These are phyloP conservation scores for Aspergillus bertholletiae DNA, from an alignment of 495 filamentous ascomycete genomes.

Conservation along the genomic window DNA sequence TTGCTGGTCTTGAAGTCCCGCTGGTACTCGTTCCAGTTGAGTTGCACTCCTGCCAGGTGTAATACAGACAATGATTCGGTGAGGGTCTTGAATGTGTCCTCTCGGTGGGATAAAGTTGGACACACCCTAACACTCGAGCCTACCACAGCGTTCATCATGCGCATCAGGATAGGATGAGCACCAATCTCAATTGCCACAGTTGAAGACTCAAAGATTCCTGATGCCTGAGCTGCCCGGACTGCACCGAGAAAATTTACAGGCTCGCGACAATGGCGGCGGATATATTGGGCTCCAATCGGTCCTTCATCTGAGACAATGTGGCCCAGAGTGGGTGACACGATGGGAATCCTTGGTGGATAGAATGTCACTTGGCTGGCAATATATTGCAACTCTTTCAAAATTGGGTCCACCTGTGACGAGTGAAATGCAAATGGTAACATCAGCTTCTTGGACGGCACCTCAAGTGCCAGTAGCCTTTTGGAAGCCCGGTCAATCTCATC, in stretches of 20 bases:
- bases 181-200: conserved; percentile 40
- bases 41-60: conserved; percentile 51
- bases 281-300: conserved; percentile 26
- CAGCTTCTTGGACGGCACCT: conserved; percentile 28
- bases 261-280: conserved; percentile 24
- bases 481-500: conserved; percentile 5
- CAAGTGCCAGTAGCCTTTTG: conserved; percentile 3
- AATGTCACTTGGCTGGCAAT: conserved; percentile 33
- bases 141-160: conserved; percentile 19
- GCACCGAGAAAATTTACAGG: conserved; percentile 30
- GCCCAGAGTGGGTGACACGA: conserved; percentile 30
- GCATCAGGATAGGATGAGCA: conserved; percentile 31
- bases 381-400: conserved; percentile 41
- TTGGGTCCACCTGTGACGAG: conserved; percentile 46
- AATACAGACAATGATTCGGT: conserved; percentile 48
- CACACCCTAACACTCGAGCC: conserved; percentile 31
- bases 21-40: conserved; percentile 63
- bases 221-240: conserved; percentile 15
- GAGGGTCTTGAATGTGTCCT: conserved; percentile 53
- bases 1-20: conserved; percentile 55
- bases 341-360: conserved; percentile 23
- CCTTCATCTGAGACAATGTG: conserved; percentile 16
- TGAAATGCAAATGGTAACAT: conserved; percentile 51
- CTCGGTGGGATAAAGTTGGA: conserved; percentile 38
- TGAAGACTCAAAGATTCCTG: conserved; percentile 16